Conservation (phyloP, 768 basidiomycete species). For the Mycena belliarum region DNA sequence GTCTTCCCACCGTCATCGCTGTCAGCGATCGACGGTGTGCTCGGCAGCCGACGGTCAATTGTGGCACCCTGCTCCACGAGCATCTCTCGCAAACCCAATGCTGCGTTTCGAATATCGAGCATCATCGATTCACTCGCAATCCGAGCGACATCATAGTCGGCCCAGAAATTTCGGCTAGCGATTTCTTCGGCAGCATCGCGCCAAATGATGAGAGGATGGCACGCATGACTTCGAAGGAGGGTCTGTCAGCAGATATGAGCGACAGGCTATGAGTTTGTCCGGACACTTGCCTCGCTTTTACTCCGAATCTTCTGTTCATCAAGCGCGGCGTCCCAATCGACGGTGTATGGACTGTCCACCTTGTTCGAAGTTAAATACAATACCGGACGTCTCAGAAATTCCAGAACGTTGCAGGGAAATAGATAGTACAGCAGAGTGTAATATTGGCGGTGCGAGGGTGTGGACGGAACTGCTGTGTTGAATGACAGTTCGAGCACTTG, state of each 20-base stretch:
- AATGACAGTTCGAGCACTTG: constrained; percentile 64
- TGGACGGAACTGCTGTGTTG: constrained; percentile 47
- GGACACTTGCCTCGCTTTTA: constrained; percentile 66
- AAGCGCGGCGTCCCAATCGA: constrained; percentile 70
- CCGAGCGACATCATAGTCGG: constrained; percentile 56
- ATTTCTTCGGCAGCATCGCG: constrained; percentile 67
- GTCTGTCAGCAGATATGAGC: too few species aligned
- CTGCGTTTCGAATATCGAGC: constrained; percentile 62
- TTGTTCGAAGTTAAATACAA: constrained; percentile 57
- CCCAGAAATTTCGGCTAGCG: constrained; percentile 65
- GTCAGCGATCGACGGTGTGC: neutral
- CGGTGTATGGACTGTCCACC: constrained; percentile 60
- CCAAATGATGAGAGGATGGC: constrained; percentile 74
- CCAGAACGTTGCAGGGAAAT: constrained; percentile 86
- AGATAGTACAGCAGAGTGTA: constrained; percentile 87
- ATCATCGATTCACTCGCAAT: constrained; percentile 70
- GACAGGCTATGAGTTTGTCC: too few species aligned
- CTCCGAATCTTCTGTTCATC: constrained; percentile 70
- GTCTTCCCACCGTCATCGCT: constrained; percentile 17
- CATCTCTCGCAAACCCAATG: constrained; percentile 47
- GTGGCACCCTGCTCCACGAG: constrained; percentile 1
- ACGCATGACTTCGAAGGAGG: constrained; percentile 67
- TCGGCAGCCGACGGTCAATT: neutral
- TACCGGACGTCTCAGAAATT: constrained; percentile 72
- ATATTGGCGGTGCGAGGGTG: constrained; percentile 64